A percentile compares a stretch with the other conserved stretches of the same genome.
These are phyloP conservation scores for Pulveroboletus sp. DNA, from an alignment of 768 basidiomycete genomes.

Conservation along the genomic window DNA sequence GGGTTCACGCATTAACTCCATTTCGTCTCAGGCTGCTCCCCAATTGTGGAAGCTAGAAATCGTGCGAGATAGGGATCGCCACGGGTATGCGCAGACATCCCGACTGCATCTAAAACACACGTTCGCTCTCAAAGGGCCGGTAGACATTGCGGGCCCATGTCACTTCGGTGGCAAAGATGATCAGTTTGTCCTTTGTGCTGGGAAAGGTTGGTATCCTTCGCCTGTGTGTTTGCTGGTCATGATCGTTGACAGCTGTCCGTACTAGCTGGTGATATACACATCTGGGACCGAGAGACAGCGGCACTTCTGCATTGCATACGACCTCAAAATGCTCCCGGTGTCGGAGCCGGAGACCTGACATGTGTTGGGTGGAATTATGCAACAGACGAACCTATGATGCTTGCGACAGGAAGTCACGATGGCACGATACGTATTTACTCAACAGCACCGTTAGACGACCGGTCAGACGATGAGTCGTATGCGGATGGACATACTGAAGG, in stretches of 20 bases:
- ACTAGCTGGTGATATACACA: conserved; percentile 74
- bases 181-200: conserved; percentile 72
- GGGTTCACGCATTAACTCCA: conserved; percentile 8
- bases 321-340: conserved; percentile 44
- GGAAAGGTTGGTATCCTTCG: conserved; percentile 48
- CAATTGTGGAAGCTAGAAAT: conserved; percentile 72
- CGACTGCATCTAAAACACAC: conserved; percentile 51
- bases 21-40: conserved; percentile 53
- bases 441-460: conserved; percentile 29
- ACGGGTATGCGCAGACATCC: conserved; percentile 31
- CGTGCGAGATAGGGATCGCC: conserved; percentile 46
- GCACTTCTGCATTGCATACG: conserved; percentile 66
- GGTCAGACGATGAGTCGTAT: conserved; percentile 24
- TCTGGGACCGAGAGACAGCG: conserved; percentile 82
- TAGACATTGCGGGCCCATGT: conserved; percentile 76
- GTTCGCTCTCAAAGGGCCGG: conserved; percentile 61
- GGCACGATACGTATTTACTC: conserved; percentile 75
- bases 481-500: conserved; percentile 22
- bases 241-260: conserved; percentile 1
- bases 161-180: conserved; percentile 80
- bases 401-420: conserved; percentile 75
- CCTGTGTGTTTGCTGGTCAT: neutral
- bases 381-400: conserved; percentile 44
- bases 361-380: conserved; percentile 78
- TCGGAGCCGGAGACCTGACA: conserved; percentile 62